Evolutionary conservation across 371 early-diverging fungal species (phyloP).

Genomic region (Haplosporangium sp.): DNA sequence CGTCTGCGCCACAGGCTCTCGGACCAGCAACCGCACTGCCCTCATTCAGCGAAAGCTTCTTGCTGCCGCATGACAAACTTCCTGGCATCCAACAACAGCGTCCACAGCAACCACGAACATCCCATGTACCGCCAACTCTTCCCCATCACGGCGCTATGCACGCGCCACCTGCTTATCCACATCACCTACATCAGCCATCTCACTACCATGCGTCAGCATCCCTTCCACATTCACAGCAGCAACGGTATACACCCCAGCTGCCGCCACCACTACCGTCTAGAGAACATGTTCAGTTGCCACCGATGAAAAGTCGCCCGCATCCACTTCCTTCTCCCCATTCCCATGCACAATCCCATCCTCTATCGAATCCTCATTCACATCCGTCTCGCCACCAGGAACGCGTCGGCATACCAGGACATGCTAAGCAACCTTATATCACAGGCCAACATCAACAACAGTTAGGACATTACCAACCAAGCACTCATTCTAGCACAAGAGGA

Average conservation of each 20-base stretch:
- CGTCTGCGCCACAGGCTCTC: background rate
- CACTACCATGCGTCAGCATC: slow-evolving; percentile 10
- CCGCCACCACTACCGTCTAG: slow-evolving; percentile 3
- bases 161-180: slow-evolving; percentile 1
- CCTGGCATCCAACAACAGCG: background rate
- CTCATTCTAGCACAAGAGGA: slow-evolving; percentile 1
- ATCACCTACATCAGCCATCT: background rate
- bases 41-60: slow-evolving; percentile 44
- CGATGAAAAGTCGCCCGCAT: slow-evolving; percentile 3
- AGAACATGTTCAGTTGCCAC: background rate
- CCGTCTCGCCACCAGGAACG: slow-evolving; percentile 25
- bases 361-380: slow-evolving; percentile 10
- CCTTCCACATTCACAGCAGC: slow-evolving; percentile 8
- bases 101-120: slow-evolving; percentile 1
- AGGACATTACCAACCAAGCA: too few species aligned
- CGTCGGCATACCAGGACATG: slow-evolving; percentile 8
- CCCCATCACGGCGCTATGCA: slow-evolving; percentile 9
- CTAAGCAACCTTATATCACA: slow-evolving; percentile 5
- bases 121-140: background rate
- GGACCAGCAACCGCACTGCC: slow-evolving; percentile 27
- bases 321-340: slow-evolving; percentile 5
- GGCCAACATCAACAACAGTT: background rate
- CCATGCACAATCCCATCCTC: slow-evolving; percentile 9
- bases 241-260: slow-evolving; percentile 1
- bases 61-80: slow-evolving; percentile 23